Evolutionary conservation across 2,329 filamentous ascomycete species (phyloP).

Genomic region (Penicillium sp.): DNA sequence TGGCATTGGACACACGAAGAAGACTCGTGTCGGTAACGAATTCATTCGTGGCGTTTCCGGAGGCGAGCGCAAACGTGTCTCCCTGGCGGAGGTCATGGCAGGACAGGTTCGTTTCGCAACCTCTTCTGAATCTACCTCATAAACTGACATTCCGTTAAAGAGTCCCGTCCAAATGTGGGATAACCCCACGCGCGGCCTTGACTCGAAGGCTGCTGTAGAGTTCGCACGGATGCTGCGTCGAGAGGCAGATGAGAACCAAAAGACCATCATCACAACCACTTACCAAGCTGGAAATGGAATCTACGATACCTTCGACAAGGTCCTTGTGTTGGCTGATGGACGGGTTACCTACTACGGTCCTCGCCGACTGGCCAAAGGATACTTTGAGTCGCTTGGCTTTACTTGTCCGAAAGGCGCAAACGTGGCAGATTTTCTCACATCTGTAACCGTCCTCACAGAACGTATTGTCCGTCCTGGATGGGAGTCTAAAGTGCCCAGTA

Average conservation of each 20-base stretch:
- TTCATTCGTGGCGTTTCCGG: conserved; percentile 68
- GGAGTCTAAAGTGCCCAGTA: conserved; percentile 35
- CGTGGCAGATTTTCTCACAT: conserved; percentile 66
- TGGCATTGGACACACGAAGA: conserved; percentile 53
- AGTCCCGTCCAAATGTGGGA: conserved; percentile 65
- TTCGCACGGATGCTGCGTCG: conserved; percentile 60
- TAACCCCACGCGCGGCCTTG: conserved; percentile 65
- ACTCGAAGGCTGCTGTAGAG: conserved; percentile 64
- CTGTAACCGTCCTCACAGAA: conserved; percentile 60
- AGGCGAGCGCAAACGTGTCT: conserved; percentile 69
- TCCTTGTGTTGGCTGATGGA: conserved; percentile 66
- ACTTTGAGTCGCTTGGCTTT: conserved; percentile 67
- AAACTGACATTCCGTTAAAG: not conserved
- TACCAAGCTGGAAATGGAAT: conserved; percentile 72
- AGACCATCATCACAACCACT: conserved; percentile 63
- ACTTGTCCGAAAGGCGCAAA: conserved; percentile 63
- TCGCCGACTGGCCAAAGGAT: conserved; percentile 57
- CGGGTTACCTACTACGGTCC: conserved; percentile 66
- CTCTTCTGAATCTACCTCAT: not conserved
- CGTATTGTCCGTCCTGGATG: conserved; percentile 40
- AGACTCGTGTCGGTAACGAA: conserved; percentile 68
- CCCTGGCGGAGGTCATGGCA: conserved; percentile 62
- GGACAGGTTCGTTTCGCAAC: conserved; percentile 42
- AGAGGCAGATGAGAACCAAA: conserved; percentile 61
- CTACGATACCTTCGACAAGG: conserved; percentile 69